Evolutionary conservation across 805 yeast species (phyloP).

Genomic region (Candida dajiaensis): DNA sequence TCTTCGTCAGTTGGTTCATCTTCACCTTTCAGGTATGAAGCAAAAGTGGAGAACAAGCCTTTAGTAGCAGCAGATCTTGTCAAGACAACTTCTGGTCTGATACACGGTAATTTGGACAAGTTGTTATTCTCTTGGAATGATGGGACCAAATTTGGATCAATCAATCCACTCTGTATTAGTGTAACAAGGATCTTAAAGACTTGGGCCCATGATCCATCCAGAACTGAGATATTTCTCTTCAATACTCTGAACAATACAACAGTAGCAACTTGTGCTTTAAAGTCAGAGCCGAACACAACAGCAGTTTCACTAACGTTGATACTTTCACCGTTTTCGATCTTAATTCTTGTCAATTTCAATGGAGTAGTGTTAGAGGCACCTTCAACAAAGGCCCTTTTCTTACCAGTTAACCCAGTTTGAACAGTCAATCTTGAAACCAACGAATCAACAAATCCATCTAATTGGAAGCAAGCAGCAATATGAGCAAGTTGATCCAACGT

Average conservation of each 20-base stretch:
- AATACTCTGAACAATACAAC: constrained; percentile 79
- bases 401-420: constrained; percentile 57
- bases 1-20: constrained; percentile 95
- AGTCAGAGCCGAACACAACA: constrained; percentile 81
- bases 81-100: constrained; percentile 61
- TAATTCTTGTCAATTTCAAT: constrained; percentile 20
- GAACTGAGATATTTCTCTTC: constrained; percentile 46
- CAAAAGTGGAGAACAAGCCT: constrained; percentile 85
- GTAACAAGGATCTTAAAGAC: constrained; percentile 55
- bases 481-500: constrained; percentile 81
- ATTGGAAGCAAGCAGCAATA: constrained; percentile 61
- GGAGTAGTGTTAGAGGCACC: constrained; percentile 5
- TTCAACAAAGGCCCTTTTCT: constrained; percentile 4
- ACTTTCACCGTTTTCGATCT: constrained; percentile 23
- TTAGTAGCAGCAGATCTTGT: constrained; percentile 58
- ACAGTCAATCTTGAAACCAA: constrained; percentile 62
- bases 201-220: constrained; percentile 47
- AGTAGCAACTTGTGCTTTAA: constrained; percentile 85
- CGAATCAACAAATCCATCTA: constrained; percentile 53
- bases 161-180: constrained; percentile 66
- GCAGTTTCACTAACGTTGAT: constrained; percentile 77
- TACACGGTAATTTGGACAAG: constrained; percentile 49
- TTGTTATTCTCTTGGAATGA: constrained; percentile 56
- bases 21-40: constrained; percentile 89
- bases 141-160: constrained; percentile 57